Evolutionary conservation across 148 eudicot genomes (phyloP).

Genomic region (Diospyros kaki): DNA sequence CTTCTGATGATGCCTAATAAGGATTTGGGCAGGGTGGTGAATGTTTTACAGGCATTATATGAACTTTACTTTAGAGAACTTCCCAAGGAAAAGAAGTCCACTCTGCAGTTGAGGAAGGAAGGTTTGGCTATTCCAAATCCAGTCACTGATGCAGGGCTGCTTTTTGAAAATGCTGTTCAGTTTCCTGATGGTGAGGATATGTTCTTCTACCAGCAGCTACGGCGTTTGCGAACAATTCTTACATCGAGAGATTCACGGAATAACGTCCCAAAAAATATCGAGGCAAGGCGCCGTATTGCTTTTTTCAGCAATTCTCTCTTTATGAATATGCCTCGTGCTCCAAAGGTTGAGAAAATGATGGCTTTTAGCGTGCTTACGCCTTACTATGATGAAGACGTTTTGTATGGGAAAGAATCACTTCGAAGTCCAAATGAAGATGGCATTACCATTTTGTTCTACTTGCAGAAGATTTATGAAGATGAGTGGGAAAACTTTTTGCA

Average conservation of each 20-base stretch:
- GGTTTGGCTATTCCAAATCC: constrained; percentile 56
- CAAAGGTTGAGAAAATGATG: constrained; percentile 90
- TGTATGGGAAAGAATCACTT: constrained; percentile 58
- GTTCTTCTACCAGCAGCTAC: constrained; percentile 57
- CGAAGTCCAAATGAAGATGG: constrained; percentile 83
- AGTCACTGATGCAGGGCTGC: constrained; percentile 35
- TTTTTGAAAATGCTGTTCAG: constrained; percentile 73
- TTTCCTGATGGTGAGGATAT: constrained; percentile 56
- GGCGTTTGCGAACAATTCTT: constrained; percentile 72
- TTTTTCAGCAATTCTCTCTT: constrained; percentile 91
- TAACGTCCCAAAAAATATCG: constrained; percentile 65
- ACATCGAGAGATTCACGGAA: constrained; percentile 79
- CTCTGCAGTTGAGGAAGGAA: constrained; percentile 42
- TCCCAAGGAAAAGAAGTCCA: constrained; percentile 40
- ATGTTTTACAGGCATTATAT: constrained; percentile 72
- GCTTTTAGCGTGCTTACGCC: constrained; percentile 90
- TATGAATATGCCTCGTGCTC: constrained; percentile 98
- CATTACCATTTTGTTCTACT: constrained; percentile 75
- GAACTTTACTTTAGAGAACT: constrained; percentile 72
- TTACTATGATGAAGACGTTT: constrained; percentile 89
- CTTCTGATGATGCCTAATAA: constrained; percentile 49
- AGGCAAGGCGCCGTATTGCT: constrained; percentile 78
- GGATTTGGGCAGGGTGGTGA: constrained; percentile 42
- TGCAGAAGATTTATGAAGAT: constrained; percentile 88
- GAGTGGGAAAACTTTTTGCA: constrained; percentile 87